Evolutionary conservation across 768 basidiomycete genomes (phyloP).

Genomic region (Phallus indusiatus): DNA sequence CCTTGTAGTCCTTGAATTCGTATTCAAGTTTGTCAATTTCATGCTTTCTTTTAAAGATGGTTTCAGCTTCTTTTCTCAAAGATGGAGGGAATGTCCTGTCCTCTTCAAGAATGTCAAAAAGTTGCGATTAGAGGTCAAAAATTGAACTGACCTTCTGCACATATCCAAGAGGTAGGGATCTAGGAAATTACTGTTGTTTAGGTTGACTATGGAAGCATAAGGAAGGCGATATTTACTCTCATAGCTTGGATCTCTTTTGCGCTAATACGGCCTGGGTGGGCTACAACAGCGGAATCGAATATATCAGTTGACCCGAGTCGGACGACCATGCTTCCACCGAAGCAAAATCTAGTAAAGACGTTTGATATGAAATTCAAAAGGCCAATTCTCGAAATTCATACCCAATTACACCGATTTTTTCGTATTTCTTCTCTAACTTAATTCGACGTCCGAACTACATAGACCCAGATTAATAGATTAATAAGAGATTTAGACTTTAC

Average conservation of each 20-base stretch:
- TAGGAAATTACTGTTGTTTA: not conserved
- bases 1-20: conserved; percentile 29
- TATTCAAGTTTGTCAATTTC: conserved; percentile 22
- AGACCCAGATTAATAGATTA: too few species aligned
- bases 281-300: conserved; percentile 30
- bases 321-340: conserved; percentile 26
- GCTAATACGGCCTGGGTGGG: conserved; percentile 29
- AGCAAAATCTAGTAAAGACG: conserved; percentile 25
- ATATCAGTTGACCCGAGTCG: conserved; percentile 22
- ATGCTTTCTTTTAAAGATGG: conserved; percentile 22
- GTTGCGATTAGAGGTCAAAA: not conserved
- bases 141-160: conserved; percentile 25
- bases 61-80: conserved; percentile 21
- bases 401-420: conserved; percentile 34
- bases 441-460: conserved; percentile 28
- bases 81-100: conserved; percentile 22
- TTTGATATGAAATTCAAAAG: not conserved
- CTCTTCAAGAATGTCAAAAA: conserved; percentile 17
- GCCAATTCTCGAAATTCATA: conserved; percentile 14
- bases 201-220: not conserved
- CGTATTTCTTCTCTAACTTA: conserved; percentile 29
- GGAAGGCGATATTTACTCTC: conserved; percentile 14
- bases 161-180: conserved; percentile 25
- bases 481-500: too few species aligned
- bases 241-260: conserved; percentile 27